Percentiles rank a stretch among this genome's conserved stretches.
phyloP scores from a whole-genome alignment of 2,329 filamentous ascomycete genomes.

The Cytospora piceicola region DNA sequence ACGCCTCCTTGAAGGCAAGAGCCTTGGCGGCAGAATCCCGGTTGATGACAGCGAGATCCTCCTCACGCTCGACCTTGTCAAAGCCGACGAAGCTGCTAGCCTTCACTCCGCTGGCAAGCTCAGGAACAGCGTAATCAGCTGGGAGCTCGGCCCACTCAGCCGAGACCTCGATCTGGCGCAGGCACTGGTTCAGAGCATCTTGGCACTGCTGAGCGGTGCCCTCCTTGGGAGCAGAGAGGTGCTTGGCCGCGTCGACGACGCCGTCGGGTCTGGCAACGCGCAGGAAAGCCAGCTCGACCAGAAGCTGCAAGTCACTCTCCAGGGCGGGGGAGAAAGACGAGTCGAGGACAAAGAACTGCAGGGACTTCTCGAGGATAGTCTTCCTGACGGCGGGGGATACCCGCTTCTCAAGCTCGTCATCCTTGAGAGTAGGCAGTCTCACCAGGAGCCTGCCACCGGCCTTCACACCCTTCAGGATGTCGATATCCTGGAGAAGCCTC shows the following conservation, averaged over 20 bases:
- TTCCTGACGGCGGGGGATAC: conserved; percentile 73
- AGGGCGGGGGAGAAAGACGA: conserved; percentile 68
- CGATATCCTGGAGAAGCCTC: conserved; percentile 77
- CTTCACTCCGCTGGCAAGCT: conserved; percentile 67
- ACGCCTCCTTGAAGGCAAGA: conserved; percentile 93
- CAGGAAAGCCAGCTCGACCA: conserved; percentile 83
- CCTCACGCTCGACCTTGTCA: conserved; percentile 74
- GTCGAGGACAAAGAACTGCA: conserved; percentile 78
- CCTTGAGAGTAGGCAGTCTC: conserved; percentile 77
- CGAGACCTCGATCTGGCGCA: conserved; percentile 76
- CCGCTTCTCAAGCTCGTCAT: conserved; percentile 88
- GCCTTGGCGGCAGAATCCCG: conserved; percentile 88
- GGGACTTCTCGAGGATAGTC: conserved; percentile 68
- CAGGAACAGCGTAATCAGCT: conserved; percentile 55
- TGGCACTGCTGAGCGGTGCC: conserved; percentile 58
- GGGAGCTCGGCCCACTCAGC: conserved; percentile 78
- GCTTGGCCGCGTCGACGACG: conserved; percentile 65
- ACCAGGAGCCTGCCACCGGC: conserved; percentile 73
- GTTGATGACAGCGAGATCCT: conserved; percentile 66
- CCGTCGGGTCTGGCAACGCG: conserved; percentile 73
- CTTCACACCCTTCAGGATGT: conserved; percentile 73
- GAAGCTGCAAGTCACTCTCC: conserved; percentile 65
- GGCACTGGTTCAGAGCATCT: conserved; percentile 68
- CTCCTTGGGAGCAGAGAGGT: conserved; percentile 61
- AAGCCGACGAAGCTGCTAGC: conserved; percentile 83